Conservation (phyloP, 208 protist species). For the Acanthamoeba triangularis region DNA sequence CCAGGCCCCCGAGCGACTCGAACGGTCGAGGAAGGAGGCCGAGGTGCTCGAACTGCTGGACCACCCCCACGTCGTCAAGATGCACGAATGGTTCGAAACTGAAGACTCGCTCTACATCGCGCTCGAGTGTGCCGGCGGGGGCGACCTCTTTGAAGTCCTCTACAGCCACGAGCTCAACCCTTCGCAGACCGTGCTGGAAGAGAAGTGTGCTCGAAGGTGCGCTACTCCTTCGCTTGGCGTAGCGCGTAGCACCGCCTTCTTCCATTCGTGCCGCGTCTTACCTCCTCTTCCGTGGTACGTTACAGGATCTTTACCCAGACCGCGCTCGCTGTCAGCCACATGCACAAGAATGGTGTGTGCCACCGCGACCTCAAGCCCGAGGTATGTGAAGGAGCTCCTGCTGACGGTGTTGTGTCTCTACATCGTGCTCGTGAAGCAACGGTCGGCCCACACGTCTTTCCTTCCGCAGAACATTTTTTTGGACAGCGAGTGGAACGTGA, state of each 20-base stretch:
- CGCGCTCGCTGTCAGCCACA: conserved; percentile 1
- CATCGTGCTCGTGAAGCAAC: background rate
- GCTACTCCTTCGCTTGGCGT: too few species aligned
- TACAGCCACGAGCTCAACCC: conserved; percentile 41
- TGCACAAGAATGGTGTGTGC: background rate
- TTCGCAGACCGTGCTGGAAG: background rate
- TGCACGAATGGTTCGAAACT: conserved; percentile 11
- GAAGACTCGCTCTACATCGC: conserved; percentile 1
- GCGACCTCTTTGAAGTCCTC: conserved; percentile 43
- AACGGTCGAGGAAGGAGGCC: conserved; percentile 5
- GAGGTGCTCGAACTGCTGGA: conserved; percentile 5
- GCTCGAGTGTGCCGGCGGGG: background rate
- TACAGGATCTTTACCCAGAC: background rate
- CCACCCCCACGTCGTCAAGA: conserved; percentile 5
- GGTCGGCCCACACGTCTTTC: background rate
- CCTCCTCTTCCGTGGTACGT: too few species aligned
- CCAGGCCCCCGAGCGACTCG: background rate
- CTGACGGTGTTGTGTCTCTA: too few species aligned
- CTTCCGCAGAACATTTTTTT: conserved; percentile 22
- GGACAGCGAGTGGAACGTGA: conserved; percentile 51
- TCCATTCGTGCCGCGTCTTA: too few species aligned
- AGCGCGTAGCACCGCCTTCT: too few species aligned
- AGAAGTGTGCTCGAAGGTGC: background rate
- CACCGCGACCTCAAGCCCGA: conserved; percentile 48
- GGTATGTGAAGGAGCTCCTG: background rate